Evolutionary conservation across 352 stramenopile genomes (phyloP).

Genomic region (Aphanomyces invadans): DNA sequence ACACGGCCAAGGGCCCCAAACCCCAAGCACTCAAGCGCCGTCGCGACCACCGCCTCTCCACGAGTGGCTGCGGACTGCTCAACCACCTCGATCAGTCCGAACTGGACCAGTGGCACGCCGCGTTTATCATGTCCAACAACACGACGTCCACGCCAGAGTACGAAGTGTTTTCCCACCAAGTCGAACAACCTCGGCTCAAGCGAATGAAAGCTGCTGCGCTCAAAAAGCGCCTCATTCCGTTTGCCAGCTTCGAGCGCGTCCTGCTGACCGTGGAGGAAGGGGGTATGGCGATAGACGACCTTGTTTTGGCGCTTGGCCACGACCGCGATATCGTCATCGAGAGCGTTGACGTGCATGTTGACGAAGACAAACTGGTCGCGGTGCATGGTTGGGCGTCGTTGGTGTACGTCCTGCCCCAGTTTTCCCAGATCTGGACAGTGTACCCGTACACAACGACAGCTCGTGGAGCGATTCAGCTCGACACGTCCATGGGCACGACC

Average conservation of each 20-base stretch:
- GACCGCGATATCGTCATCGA: background rate
- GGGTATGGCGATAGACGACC: background rate
- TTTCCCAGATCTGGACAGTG: slow-evolving; percentile 12
- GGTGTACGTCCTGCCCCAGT: slow-evolving; percentile 3
- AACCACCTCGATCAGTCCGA: slow-evolving; percentile 6
- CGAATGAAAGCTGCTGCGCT: background rate
- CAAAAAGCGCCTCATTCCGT: background rate
- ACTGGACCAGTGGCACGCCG: slow-evolving; percentile 1
- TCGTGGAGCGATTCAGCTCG: background rate
- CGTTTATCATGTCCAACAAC: background rate
- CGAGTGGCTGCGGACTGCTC: slow-evolving; percentile 3
- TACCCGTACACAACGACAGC: background rate
- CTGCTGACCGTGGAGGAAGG: background rate
- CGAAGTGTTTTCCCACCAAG: background rate
- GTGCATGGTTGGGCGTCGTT: background rate
- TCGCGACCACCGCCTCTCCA: background rate
- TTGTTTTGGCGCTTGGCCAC: background rate
- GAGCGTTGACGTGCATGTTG: background rate
- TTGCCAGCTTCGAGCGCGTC: background rate
- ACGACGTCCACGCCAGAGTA: background rate
- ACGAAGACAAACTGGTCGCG: background rate
- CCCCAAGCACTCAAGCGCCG: background rate
- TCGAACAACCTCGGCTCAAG: background rate
- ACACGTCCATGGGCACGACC: background rate
- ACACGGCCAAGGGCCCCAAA: background rate